Conservation (phyloP, 2,329 filamentous ascomycete genomes). For the Sporothrix variecibatus region DNA sequence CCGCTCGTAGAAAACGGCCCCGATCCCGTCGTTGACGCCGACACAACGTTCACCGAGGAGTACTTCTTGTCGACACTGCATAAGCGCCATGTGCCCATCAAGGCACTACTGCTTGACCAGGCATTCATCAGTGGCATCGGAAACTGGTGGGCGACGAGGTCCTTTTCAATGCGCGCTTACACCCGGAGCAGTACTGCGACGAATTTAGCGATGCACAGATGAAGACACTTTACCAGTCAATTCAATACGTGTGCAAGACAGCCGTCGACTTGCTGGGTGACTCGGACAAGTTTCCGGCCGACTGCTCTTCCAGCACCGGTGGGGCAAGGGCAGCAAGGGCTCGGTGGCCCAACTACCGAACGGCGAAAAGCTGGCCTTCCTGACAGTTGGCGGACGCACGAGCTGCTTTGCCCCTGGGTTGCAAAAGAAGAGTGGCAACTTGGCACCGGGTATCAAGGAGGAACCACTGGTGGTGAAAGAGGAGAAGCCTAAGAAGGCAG, state of each 20-base stretch:
- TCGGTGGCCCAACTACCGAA: constrained; percentile 69
- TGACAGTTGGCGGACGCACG: constrained; percentile 89
- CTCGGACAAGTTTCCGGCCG: constrained; percentile 77
- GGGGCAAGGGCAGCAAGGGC: constrained; percentile 84
- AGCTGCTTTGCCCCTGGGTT: constrained; percentile 83
- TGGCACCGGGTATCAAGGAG: constrained; percentile 47
- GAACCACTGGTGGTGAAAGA: constrained; percentile 40
- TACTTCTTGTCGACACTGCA: constrained; percentile 73
- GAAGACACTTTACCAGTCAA: constrained; percentile 67
- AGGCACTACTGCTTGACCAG: constrained; percentile 86
- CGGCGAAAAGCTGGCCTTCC: constrained; percentile 79
- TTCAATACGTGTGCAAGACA: constrained; percentile 77
- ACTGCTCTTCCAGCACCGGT: constrained; percentile 87
- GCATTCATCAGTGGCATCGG: constrained; percentile 87
- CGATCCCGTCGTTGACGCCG: constrained; percentile 82
- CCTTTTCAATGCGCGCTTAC: constrained; percentile 82
- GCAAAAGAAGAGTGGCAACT: constrained; percentile 73
- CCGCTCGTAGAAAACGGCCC: constrained; percentile 91
- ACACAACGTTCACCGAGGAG: constrained; percentile 69
- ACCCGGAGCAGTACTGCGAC: constrained; percentile 91
- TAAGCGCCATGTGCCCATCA: constrained; percentile 81
- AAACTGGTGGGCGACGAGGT: constrained; percentile 97
- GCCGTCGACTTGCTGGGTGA: constrained; percentile 80
- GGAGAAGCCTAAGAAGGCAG: constrained; percentile 29
- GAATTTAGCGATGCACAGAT: constrained; percentile 74